Conservation (phyloP, 139 green algal genomes). For the Coccomyxa sp. region DNA sequence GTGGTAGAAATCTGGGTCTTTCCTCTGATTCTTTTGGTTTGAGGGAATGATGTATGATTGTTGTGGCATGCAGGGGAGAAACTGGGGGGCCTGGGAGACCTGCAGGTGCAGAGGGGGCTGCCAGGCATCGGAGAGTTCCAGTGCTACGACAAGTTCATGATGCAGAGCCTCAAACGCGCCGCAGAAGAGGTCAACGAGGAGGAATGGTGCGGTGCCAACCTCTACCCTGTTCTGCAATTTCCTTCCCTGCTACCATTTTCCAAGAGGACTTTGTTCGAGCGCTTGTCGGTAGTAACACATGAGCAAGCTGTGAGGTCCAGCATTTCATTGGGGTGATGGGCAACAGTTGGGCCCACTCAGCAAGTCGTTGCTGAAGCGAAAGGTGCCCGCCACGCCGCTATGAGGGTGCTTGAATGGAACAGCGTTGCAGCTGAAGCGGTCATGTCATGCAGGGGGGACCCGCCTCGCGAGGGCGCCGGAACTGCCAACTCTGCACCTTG, state of each 20-base stretch:
- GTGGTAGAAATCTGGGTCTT: too few relatives aligned
- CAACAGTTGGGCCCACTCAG: too few relatives aligned
- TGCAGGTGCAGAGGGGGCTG: not conserved
- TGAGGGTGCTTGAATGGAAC: too few relatives aligned
- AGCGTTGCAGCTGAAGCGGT: too few relatives aligned
- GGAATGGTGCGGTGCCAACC: constrained; percentile 63
- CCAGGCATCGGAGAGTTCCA: constrained; percentile 90
- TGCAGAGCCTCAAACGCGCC: constrained; percentile 57
- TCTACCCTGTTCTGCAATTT: not conserved
- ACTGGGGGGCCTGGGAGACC: not conserved
- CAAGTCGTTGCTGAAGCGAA: too few relatives aligned
- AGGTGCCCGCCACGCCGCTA: too few relatives aligned
- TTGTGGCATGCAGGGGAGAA: not conserved
- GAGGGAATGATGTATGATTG: not conserved
- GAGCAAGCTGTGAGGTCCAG: not conserved
- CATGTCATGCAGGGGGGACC: not conserved
- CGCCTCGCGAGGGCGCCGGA: not conserved
- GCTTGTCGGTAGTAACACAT: not conserved
- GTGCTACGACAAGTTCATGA: constrained; percentile 98
- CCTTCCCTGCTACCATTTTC: not conserved
- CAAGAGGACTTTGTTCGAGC: not conserved
- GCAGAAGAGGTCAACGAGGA: constrained; percentile 68
- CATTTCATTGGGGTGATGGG: too few relatives aligned
- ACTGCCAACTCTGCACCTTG: not conserved
- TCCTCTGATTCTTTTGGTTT: not conserved